phyloP scores from a whole-genome alignment of 2,329 filamentous ascomycete genomes.

The Triangularia verruculosa region DNA sequence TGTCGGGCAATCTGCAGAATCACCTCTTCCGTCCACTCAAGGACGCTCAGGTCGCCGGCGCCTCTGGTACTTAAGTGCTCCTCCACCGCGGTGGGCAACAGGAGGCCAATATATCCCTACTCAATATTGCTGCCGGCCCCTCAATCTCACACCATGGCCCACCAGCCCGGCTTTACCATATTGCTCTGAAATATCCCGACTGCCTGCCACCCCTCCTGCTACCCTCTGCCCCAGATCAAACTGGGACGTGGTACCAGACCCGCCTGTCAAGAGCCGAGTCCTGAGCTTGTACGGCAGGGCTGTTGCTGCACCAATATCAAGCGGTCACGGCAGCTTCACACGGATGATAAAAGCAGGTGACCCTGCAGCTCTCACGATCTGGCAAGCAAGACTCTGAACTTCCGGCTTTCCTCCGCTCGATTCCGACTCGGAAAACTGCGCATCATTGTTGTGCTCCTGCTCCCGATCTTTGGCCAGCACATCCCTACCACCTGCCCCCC shows the following conservation, averaged over 20 bases:
- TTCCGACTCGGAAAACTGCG: background rate
- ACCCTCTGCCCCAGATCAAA: constrained; percentile 14
- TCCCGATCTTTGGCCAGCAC: constrained; percentile 1
- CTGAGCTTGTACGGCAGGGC: constrained; percentile 16
- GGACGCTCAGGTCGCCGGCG: background rate
- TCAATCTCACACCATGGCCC: constrained; percentile 29
- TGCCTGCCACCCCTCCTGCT: constrained; percentile 20
- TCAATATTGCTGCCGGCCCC: constrained; percentile 26
- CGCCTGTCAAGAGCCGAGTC: constrained; percentile 21
- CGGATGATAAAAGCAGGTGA: constrained; percentile 17
- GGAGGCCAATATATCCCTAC: constrained; percentile 18
- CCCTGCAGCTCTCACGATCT: constrained; percentile 10
- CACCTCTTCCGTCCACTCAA: constrained; percentile 20
- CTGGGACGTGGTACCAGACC: constrained; percentile 19
- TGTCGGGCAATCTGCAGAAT: constrained; percentile 28
- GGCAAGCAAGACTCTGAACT: constrained; percentile 2
- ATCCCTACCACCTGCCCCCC: constrained; percentile 1
- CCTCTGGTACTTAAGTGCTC: constrained; percentile 20
- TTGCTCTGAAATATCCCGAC: constrained; percentile 30
- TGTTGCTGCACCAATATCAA: constrained; percentile 13
- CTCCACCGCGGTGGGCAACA: constrained; percentile 19
- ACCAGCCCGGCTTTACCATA: constrained; percentile 32
- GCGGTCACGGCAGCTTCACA: constrained; percentile 3
- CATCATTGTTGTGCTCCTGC: background rate
- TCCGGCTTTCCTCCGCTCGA: background rate